Base-by-base conservation (phyloP, 2,329 filamentous ascomycete species). In the Exophiala aquamarina region DNA sequence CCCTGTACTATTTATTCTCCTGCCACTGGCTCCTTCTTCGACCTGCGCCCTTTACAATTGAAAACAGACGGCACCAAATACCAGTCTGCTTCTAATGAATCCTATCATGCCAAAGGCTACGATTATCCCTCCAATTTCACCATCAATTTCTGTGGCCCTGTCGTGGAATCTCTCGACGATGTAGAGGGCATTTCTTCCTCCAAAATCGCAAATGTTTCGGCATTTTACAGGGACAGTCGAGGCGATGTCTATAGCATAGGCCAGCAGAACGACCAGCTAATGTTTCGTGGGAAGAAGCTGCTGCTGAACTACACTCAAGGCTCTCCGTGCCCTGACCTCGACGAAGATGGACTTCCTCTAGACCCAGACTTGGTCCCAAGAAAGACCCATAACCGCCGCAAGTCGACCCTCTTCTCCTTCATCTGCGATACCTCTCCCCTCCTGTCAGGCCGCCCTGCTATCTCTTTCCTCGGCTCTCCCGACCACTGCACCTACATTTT, bases 401-500 rank as follows among this genome's bases (percentile, higher is more conserved):
- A 92, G 66, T 94, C 89, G 2, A 86, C 91, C 10, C 84, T 91
- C 49, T 89, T 98, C 68, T 93, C 90, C 18, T 92, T 97, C 66
- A 84, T 93, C 56, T 98, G 93, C 74, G 91, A 96, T 64, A 74
- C 84, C 2, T 78, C 76, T 21, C 79, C 81, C 3, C 76, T 80
- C 32, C 84, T 90, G 3, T 78, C 80, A 3, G 53, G 40, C 17
- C 50, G 51, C 11, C 58, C 58, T 3, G 52, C 54, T 20, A 76
- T 93, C 29, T 89, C 88, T 15, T 98, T 95, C 65, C 85, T 97
- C 49, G 89, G 87, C 49, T 86, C 91, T 52, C 85, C 88, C 32
- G 91, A 97, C 64, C 86, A 94, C 50, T 98, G 93, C 75, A 83
- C 89, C 21, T 98, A 97, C 70, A 87, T 95, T 69, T 98, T 98